Conservation (phyloP, 2,329 filamentous ascomycete genomes). For the Fonsecaea multimorphosa region DNA sequence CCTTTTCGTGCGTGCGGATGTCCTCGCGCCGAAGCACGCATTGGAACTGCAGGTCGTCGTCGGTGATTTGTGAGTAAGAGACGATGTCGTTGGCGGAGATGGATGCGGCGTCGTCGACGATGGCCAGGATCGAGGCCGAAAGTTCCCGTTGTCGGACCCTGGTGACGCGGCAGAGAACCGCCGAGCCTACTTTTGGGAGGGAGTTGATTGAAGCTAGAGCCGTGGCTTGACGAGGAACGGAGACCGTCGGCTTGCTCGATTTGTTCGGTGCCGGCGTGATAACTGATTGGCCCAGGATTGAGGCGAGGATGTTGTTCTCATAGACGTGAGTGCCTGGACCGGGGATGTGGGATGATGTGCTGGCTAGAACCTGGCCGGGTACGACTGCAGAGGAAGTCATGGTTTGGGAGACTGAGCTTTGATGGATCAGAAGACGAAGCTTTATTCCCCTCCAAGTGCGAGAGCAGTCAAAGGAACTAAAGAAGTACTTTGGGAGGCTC, state of each 20-base stretch:
- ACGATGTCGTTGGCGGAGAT: conserved; percentile 26
- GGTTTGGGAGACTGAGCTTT: background rate
- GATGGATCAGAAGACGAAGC: background rate
- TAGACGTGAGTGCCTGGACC: conserved; percentile 86
- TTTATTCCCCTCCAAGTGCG: background rate
- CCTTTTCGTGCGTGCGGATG: conserved; percentile 92
- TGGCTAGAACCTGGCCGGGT: conserved; percentile 81
- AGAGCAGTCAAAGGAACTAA: background rate
- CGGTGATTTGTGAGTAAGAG: conserved; percentile 45
- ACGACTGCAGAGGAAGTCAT: conserved; percentile 29
- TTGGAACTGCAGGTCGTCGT: conserved; percentile 75
- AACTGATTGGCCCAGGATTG: conserved; percentile 75
- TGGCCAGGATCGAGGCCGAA: conserved; percentile 82
- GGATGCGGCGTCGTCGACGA: conserved; percentile 61
- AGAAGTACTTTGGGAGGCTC: background rate
- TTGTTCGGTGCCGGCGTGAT: conserved; percentile 54
- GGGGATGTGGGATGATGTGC: conserved; percentile 68
- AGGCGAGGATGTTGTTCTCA: conserved; percentile 76
- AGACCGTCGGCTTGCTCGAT: conserved; percentile 45
- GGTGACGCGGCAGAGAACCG: conserved; percentile 83
- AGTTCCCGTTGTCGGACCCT: conserved; percentile 85
- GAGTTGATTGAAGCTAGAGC: conserved; percentile 56
- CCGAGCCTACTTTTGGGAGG: conserved; percentile 74
- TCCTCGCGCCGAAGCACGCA: conserved; percentile 87
- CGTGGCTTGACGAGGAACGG: conserved; percentile 41